Evolutionary conservation across 495 filamentous ascomycete genomes (phyloP).

Genomic region (Talaromyces adpressus): DNA sequence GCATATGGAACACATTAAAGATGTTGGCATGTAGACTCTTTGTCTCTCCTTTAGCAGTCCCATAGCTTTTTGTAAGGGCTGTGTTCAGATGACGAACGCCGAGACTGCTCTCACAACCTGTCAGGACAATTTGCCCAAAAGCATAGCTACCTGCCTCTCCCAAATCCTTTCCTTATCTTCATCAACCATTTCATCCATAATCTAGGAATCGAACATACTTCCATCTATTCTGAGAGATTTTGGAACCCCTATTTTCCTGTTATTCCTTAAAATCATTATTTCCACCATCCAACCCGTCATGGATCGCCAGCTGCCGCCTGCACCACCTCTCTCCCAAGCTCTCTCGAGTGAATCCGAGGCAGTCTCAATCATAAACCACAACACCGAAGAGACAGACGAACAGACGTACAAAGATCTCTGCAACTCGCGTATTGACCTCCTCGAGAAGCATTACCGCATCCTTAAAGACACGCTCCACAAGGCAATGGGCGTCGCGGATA

Average conservation of each 20-base stretch:
- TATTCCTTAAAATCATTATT: not conserved
- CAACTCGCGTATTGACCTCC: not conserved
- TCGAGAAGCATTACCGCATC: not conserved
- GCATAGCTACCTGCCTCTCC: not conserved
- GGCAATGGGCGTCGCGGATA: not conserved
- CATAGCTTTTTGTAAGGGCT: not conserved
- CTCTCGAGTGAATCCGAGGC: not conserved
- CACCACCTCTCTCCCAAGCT: not conserved
- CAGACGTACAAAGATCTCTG: not conserved
- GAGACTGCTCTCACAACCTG: not conserved
- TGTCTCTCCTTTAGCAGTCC: not conserved
- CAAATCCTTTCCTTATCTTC: not conserved
- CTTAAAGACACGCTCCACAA: not conserved
- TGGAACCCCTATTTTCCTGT: not conserved
- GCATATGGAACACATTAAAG: not conserved
- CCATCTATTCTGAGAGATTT: not conserved
- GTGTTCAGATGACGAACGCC: not conserved
- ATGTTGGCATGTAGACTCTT: not conserved
- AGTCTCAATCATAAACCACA: not conserved
- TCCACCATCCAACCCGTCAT: not conserved
- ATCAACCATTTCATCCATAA: not conserved
- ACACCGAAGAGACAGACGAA: not conserved
- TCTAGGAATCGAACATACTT: not conserved
- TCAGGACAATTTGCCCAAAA: not conserved
- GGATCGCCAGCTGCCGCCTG: not conserved